Conservation (phyloP, 2,329 filamentous ascomycete species). For the Pyricularia pennisetigena region DNA sequence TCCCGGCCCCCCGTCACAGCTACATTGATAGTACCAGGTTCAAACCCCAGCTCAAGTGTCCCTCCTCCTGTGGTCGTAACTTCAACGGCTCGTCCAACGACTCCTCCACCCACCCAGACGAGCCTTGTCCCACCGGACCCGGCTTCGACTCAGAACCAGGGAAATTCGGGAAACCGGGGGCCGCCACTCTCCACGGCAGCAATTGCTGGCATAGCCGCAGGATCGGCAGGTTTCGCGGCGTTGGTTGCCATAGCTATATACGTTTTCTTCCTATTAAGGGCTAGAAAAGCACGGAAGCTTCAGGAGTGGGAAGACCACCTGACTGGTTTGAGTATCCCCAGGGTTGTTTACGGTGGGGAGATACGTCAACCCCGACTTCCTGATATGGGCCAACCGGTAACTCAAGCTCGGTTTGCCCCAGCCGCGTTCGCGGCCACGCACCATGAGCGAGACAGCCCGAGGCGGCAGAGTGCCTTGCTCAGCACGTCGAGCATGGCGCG, state of each 20-base stretch:
- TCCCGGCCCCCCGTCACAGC: conserved; percentile 9
- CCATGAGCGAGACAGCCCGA: conserved; percentile 8
- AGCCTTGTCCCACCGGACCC: conserved; percentile 1
- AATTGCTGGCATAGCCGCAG: conserved; percentile 14
- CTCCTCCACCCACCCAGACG: neutral
- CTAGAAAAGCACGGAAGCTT: neutral
- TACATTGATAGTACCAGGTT: conserved; percentile 10
- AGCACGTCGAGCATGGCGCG: conserved; percentile 2
- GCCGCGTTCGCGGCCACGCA: conserved; percentile 4
- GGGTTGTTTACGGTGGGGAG: conserved; percentile 14
- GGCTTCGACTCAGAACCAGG: neutral
- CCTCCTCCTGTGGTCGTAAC: neutral
- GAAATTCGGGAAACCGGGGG: neutral
- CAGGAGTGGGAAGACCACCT: conserved; percentile 22
- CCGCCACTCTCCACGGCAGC: conserved; percentile 7
- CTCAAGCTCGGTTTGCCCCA: neutral
- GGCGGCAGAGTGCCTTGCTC: conserved; percentile 1
- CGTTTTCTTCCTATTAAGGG: conserved; percentile 4
- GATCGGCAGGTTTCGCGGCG: conserved; percentile 7
- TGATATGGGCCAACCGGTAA: neutral
- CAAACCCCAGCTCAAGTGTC: neutral
- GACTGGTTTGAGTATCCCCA: conserved; percentile 23
- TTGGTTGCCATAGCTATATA: conserved; percentile 4
- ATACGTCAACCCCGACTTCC: conserved; percentile 4
- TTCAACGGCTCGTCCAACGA: neutral